phyloP scores from a whole-genome alignment of 2,329 filamentous ascomycete genomes.

The Penicillium sp. region DNA sequence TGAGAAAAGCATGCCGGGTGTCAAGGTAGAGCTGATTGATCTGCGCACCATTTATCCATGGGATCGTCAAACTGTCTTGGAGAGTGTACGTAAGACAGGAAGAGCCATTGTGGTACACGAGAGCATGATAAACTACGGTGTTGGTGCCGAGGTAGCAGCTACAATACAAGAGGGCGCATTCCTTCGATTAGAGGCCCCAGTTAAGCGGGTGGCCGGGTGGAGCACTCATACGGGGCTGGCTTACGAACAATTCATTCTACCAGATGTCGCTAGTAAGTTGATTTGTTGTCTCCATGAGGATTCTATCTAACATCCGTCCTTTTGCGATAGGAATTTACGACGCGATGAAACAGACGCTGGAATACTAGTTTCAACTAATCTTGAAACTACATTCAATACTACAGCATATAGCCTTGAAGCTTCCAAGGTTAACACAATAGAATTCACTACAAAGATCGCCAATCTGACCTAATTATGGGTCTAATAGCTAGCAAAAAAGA shows the following conservation, averaged over 20 bases:
- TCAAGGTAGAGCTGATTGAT: slow-evolving; percentile 82
- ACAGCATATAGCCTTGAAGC: neutral
- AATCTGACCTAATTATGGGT: neutral
- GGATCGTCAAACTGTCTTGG: slow-evolving; percentile 77
- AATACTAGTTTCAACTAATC: slow-evolving; percentile 7
- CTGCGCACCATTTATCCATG: slow-evolving; percentile 86
- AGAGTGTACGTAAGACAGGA: slow-evolving; percentile 84
- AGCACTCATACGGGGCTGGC: slow-evolving; percentile 76
- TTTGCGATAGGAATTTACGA: neutral
- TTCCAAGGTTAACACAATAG: neutral
- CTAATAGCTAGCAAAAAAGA: neutral
- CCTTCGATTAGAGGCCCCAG: slow-evolving; percentile 77
- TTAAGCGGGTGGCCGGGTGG: slow-evolving; percentile 85
- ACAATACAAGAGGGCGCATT: slow-evolving; percentile 88
- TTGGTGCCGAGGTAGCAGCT: slow-evolving; percentile 85
- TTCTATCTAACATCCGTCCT: neutral
- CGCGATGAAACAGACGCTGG: slow-evolving; percentile 7
- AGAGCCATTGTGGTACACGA: slow-evolving; percentile 87
- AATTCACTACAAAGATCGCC: neutral
- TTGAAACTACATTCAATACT: neutral
- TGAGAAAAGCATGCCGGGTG: slow-evolving; percentile 67
- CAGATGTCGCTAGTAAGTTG: slow-evolving; percentile 80
- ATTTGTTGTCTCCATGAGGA: neutral
- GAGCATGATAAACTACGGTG: slow-evolving; percentile 84
- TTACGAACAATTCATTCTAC: slow-evolving; percentile 78